Percentiles rank a stretch among this genome's conserved stretches.
phyloP scores from a whole-genome alignment of 257 asterid species.

The Cruciata laevipes region DNA sequence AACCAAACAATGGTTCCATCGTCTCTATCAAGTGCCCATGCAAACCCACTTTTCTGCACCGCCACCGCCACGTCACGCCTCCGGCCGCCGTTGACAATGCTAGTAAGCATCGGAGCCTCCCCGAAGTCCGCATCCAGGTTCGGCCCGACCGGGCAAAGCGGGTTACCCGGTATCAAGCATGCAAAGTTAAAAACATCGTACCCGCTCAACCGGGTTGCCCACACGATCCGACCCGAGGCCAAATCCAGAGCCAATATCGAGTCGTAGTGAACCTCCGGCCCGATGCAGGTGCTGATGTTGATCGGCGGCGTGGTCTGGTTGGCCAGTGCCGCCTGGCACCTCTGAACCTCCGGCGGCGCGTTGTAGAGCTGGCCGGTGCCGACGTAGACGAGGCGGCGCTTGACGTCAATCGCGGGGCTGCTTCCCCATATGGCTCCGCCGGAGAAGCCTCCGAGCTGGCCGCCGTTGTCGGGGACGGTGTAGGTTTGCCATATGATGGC shows the following conservation, averaged over 20 bases:
- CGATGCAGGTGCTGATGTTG: conserved; percentile 40
- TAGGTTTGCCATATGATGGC: conserved; percentile 62
- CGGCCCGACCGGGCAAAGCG: conserved; percentile 67
- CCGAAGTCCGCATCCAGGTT: conserved; percentile 77
- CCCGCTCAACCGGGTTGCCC: conserved; percentile 52
- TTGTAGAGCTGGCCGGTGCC: conserved; percentile 64
- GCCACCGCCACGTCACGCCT: conserved; percentile 54
- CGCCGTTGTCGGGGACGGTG: conserved; percentile 64
- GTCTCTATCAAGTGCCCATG: conserved; percentile 62
- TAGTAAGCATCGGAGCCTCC: conserved; percentile 71
- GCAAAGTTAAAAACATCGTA: conserved; percentile 58
- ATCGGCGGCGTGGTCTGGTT: conserved; percentile 42
- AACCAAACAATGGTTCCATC: conserved; percentile 45
- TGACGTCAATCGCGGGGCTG: conserved; percentile 59
- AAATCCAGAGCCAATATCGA: conserved; percentile 53
- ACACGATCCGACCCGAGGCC: conserved; percentile 38
- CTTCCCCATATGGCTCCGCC: conserved; percentile 81
- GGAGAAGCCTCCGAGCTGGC: conserved; percentile 44
- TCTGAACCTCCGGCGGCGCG: conserved; percentile 51
- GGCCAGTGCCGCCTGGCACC: conserved; percentile 44
- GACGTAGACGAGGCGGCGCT: conserved; percentile 32
- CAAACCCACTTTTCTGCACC: conserved; percentile 69
- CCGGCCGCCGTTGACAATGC: conserved; percentile 24
- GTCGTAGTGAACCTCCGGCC: conserved; percentile 49
- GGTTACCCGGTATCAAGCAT: conserved; percentile 57